These are phyloP conservation scores for Aspergillus quadricinctus DNA, from an alignment of 2,329 filamentous ascomycete species.

Conservation along the genomic window DNA sequence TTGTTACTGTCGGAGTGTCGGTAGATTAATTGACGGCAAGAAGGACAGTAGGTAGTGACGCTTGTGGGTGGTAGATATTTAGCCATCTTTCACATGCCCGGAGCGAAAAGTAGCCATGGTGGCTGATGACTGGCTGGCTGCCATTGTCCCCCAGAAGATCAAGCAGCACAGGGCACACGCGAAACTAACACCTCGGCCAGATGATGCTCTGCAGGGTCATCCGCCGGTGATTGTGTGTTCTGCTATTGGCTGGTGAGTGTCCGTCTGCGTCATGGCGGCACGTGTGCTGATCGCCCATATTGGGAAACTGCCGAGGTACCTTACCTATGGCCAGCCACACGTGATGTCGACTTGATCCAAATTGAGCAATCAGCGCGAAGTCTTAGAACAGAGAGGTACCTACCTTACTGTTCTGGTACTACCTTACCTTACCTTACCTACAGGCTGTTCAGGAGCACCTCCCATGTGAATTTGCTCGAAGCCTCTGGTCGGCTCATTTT, in stretches of 20 bases:
- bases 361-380: background rate
- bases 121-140: background rate
- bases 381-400: background rate
- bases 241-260: conserved; percentile 13
- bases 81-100: background rate
- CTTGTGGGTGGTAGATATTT: background rate
- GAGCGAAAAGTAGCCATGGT: background rate
- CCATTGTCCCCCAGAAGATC: background rate
- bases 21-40: background rate
- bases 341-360: background rate
- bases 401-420: too few species aligned
- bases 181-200: background rate
- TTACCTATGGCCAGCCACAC: background rate
- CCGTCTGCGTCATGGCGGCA: conserved; percentile 12
- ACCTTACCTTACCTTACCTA: too few species aligned
- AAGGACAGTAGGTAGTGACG: background rate
- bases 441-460: background rate
- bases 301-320: conserved; percentile 3
- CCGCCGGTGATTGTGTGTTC: background rate
- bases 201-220: background rate
- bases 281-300: background rate
- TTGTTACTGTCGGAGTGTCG: background rate
- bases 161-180: background rate
- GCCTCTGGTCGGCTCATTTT: background rate
- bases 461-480: background rate